Conservation (phyloP, 805 yeast genomes). For the Schizosaccharomyces osmophilus region DNA sequence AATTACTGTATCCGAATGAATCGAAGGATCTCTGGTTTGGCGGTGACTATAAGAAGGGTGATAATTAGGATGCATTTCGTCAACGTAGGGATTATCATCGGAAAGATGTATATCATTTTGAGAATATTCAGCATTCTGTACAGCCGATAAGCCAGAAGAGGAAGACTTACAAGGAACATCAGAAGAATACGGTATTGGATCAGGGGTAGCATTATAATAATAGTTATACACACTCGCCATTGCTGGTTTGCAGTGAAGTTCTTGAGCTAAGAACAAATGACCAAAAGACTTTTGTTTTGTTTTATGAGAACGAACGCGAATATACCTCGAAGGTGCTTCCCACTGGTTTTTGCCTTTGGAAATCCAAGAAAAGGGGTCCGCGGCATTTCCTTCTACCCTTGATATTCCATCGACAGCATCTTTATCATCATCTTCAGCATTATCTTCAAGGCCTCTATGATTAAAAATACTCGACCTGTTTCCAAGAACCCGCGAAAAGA, state of each 20-base stretch:
- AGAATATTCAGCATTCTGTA: too few species aligned
- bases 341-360: neutral
- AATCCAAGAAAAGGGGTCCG: neutral
- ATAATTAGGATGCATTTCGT: too few species aligned
- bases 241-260: constrained; percentile 7
- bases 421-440: neutral
- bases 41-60: neutral
- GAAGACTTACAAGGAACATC: neutral
- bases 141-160: neutral
- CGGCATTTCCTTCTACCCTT: constrained; percentile 1
- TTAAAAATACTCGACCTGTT: too few species aligned
- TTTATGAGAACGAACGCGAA: constrained; percentile 14
- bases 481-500: too few species aligned
- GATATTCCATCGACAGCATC: neutral
- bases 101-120: too few species aligned
- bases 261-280: constrained; percentile 16
- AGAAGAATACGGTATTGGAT: neutral
- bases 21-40: neutral
- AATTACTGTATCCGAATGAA: neutral
- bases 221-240: neutral
- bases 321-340: constrained; percentile 12
- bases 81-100: too few species aligned
- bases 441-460: neutral
- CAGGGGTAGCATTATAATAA: neutral
- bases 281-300: constrained; percentile 12